These are phyloP conservation scores for Backusella macrospora DNA, from an alignment of 192 early-diverging fungal genomes.

Conservation along the genomic window DNA sequence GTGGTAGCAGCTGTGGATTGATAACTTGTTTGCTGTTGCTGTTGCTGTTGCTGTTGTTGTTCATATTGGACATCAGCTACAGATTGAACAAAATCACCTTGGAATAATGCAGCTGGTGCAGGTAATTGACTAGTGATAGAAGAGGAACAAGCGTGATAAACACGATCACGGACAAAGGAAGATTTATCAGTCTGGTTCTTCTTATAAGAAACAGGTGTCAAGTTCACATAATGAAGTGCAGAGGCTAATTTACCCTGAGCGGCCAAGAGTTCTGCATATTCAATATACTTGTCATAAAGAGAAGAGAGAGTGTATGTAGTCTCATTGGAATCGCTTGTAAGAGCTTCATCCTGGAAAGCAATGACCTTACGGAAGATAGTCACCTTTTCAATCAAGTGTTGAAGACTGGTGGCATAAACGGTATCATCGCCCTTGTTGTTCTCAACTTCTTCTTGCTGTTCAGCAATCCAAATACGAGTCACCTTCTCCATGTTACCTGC, in stretches of 20 bases:
- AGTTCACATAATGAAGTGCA: constrained; percentile 77
- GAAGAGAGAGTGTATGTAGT: constrained; percentile 31
- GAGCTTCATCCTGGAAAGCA: constrained; percentile 82
- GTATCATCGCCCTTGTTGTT: constrained; percentile 17
- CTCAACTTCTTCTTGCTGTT: constrained; percentile 55
- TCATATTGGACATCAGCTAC: not conserved
- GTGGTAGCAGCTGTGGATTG: not conserved
- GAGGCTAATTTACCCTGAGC: constrained; percentile 76
- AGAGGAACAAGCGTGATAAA: constrained; percentile 50
- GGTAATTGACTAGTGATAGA: not conserved
- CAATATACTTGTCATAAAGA: constrained; percentile 85
- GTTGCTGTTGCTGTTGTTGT: constrained; percentile 14
- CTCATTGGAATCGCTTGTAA: constrained; percentile 40
- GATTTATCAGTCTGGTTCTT: constrained; percentile 52
- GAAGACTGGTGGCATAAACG: constrained; percentile 55
- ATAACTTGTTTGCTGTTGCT: constrained; percentile 8
- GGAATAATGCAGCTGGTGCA: not conserved
- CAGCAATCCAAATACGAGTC: constrained; percentile 77
- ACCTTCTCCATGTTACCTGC: constrained; percentile 85
- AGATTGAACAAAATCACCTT: constrained; percentile 38
- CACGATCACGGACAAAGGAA: constrained; percentile 73
- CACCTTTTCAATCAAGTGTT: constrained; percentile 87
- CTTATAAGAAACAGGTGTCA: constrained; percentile 71
- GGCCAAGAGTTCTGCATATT: constrained; percentile 81
- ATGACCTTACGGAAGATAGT: constrained; percentile 93